These are phyloP conservation scores for Infundibulicybe gibba DNA, from an alignment of 768 basidiomycete genomes.

Conservation along the genomic window DNA sequence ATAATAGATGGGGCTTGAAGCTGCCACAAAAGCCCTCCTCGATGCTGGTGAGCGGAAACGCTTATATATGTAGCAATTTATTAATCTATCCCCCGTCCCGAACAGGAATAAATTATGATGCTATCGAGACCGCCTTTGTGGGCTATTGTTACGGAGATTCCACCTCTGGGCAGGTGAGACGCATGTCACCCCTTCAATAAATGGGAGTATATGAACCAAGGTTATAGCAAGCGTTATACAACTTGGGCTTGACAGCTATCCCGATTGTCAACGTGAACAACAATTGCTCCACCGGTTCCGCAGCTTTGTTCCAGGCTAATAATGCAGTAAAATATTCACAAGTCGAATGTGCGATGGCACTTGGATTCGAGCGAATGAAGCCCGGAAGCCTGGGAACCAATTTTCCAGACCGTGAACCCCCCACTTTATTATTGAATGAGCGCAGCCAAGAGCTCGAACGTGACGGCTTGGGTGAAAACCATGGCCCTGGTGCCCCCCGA, in stretches of 20 bases:
- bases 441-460: slow-evolving; percentile 47
- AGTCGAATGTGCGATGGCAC: slow-evolving; percentile 72
- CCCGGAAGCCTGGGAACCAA: slow-evolving; percentile 68
- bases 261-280: slow-evolving; percentile 88
- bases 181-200: not conserved
- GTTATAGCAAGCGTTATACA: slow-evolving; percentile 69
- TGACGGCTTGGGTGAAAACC: slow-evolving; percentile 51
- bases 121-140: slow-evolving; percentile 67
- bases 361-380: slow-evolving; percentile 85
- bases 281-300: slow-evolving; percentile 81
- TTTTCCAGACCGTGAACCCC: slow-evolving; percentile 53
- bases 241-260: slow-evolving; percentile 79
- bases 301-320: slow-evolving; percentile 74
- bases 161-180: slow-evolving; percentile 64
- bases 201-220: slow-evolving; percentile 1
- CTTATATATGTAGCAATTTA: not conserved
- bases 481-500: slow-evolving; percentile 66
- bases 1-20: slow-evolving; percentile 79
- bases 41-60: slow-evolving; percentile 58
- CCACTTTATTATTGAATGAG: slow-evolving; percentile 41
- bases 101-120: slow-evolving; percentile 80
- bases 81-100: not conserved
- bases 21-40: slow-evolving; percentile 80
- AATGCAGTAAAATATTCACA: slow-evolving; percentile 66
- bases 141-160: slow-evolving; percentile 83